Percentiles rank a stretch among this genome's conserved stretches.
Evolutionary conservation across 805 yeast species (phyloP).

Genomic region (Candida qinlingensis): DNA sequence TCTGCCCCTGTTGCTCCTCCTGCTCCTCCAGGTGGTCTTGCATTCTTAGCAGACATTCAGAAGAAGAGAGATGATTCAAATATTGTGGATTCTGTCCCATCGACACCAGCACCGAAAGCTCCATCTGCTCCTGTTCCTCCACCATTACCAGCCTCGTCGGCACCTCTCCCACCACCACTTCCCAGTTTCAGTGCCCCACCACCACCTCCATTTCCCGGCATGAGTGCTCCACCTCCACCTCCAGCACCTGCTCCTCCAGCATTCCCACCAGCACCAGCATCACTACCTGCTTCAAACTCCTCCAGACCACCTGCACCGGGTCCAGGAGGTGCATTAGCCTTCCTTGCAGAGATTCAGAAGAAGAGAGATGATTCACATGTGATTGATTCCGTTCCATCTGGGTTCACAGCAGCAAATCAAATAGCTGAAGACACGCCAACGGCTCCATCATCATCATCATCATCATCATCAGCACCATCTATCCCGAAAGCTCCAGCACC

Average conservation of each 20-base stretch:
- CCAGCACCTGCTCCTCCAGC: constrained; percentile 18
- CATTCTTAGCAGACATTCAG: constrained; percentile 55
- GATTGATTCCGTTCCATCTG: constrained; percentile 33
- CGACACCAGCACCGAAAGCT: neutral
- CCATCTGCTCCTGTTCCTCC: constrained; percentile 13
- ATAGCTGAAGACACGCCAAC: constrained; percentile 10
- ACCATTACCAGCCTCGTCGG: constrained; percentile 9
- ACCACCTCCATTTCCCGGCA: constrained; percentile 5
- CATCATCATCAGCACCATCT: constrained; percentile 20
- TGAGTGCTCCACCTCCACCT: no score
- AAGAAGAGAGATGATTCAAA: constrained; percentile 45
- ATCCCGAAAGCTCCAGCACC: constrained; percentile 16
- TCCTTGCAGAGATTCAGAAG: constrained; percentile 52
- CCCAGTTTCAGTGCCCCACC: constrained; percentile 1
- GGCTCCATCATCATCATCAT: constrained; percentile 25
- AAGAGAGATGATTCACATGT: constrained; percentile 48
- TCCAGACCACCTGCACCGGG: constrained; percentile 20
- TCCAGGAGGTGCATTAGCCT: constrained; percentile 38
- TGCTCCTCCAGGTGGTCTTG: constrained; percentile 31
- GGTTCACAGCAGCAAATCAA: constrained; percentile 22
- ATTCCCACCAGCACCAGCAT: constrained; percentile 6
- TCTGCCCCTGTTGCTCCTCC: constrained; percentile 15
- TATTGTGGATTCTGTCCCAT: constrained; percentile 38
- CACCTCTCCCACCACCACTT: constrained; percentile 6
- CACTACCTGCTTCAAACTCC: constrained; percentile 16